Evolutionary conservation across 2,329 filamentous ascomycete species (phyloP).

Genomic region (Thielaviopsis ethacetica): DNA sequence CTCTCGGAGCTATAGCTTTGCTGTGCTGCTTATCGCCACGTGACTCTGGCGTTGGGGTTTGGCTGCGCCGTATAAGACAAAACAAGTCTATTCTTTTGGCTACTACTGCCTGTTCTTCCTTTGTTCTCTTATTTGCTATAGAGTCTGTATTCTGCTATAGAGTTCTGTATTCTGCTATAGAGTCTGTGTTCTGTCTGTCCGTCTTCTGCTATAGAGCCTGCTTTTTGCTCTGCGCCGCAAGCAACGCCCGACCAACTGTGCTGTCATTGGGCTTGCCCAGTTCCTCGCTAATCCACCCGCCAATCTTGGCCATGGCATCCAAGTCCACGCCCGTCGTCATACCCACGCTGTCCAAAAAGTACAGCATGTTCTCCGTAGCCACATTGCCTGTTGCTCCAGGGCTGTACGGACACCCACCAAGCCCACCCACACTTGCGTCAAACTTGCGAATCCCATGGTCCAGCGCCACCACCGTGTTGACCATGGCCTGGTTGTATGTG

Average conservation of each 20-base stretch:
- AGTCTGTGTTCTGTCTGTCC: not conserved
- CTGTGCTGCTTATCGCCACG: not conserved
- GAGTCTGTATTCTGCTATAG: no score
- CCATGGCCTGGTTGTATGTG: slow-evolving; percentile 72
- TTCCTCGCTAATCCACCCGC: slow-evolving; percentile 52
- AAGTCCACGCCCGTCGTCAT: slow-evolving; percentile 59
- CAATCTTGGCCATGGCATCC: slow-evolving; percentile 49
- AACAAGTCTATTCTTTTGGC: not conserved
- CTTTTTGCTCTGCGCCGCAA: slow-evolving; percentile 27
- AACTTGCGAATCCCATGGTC: slow-evolving; percentile 66
- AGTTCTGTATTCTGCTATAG: not conserved
- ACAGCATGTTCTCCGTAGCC: slow-evolving; percentile 69
- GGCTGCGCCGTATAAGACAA: not conserved
- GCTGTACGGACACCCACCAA: slow-evolving; percentile 74
- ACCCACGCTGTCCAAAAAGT: slow-evolving; percentile 58
- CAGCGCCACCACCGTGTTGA: slow-evolving; percentile 62
- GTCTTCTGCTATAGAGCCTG: not conserved
- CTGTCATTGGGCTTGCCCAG: slow-evolving; percentile 48
- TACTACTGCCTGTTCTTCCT: not conserved
- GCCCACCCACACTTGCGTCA: slow-evolving; percentile 61
- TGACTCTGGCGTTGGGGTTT: not conserved
- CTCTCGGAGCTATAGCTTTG: not conserved
- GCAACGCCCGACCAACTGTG: slow-evolving; percentile 48
- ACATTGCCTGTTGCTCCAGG: slow-evolving; percentile 79
- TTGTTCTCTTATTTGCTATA: not conserved